Conservation (phyloP, 2,329 filamentous ascomycete genomes). For the Fusarium oxysporum region DNA sequence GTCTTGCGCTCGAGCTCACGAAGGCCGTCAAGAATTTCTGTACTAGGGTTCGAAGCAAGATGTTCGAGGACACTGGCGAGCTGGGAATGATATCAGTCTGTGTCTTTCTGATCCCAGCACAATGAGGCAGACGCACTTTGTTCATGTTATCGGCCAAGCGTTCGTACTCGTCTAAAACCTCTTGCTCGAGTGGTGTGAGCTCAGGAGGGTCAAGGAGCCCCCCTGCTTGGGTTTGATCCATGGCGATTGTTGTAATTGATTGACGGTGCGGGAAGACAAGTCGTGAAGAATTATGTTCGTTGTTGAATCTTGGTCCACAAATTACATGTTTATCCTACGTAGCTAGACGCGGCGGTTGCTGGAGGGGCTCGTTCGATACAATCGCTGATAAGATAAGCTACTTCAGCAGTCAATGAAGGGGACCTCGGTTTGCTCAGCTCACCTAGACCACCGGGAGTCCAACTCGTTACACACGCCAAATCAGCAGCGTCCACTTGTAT, state of each 20-base stretch:
- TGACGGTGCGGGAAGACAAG: background rate
- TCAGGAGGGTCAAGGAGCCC: conserved; percentile 61
- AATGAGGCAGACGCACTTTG: conserved; percentile 65
- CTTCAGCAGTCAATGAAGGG: background rate
- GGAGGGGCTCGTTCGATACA: conserved; percentile 3
- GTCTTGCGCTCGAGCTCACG: conserved; percentile 93
- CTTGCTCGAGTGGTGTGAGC: conserved; percentile 86
- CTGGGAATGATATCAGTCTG: conserved; percentile 50
- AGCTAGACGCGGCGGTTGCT: conserved; percentile 5
- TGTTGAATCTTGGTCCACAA: background rate
- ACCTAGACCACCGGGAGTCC: background rate
- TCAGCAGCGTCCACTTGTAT: too few species aligned
- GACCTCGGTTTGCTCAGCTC: background rate
- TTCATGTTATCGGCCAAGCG: conserved; percentile 90
- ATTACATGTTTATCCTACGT: conserved; percentile 10
- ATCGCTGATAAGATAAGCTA: conserved; percentile 14
- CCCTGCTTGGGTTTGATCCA: conserved; percentile 40
- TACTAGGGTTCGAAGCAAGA: conserved; percentile 77
- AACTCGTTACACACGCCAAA: background rate
- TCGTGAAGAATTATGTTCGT: background rate
- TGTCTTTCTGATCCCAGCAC: background rate
- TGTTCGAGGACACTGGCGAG: conserved; percentile 70
- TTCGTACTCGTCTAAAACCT: conserved; percentile 94
- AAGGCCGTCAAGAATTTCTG: conserved; percentile 86
- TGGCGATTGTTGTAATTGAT: background rate